Conservation (phyloP, 257 asterid genomes). For the Solanum piurae region DNA sequence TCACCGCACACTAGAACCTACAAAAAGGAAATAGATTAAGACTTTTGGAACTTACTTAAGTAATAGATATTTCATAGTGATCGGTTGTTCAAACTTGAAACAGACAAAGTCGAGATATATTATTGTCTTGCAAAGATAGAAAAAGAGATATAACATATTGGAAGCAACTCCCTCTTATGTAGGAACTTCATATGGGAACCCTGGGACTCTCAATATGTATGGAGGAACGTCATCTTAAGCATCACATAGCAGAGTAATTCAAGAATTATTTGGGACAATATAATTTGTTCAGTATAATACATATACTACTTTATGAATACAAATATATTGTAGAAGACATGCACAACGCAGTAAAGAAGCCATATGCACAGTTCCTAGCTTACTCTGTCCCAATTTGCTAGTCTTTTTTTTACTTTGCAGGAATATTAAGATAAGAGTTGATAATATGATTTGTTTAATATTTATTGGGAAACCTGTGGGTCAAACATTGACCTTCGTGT, state of each 20-base stretch:
- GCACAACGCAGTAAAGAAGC: neutral
- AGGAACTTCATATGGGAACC: neutral
- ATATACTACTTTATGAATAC: neutral
- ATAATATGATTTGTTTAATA: neutral
- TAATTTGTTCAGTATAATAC: neutral
- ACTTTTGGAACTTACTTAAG: neutral
- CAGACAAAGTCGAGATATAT: neutral
- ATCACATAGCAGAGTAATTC: neutral
- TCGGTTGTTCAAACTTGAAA: neutral
- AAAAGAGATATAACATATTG: neutral
- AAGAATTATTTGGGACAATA: neutral
- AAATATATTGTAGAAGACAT: neutral
- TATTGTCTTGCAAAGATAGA: neutral
- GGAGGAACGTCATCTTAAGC: neutral
- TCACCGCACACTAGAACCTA: conserved; percentile 95
- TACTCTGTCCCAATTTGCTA: neutral
- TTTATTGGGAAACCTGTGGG: neutral
- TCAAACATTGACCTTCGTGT: neutral
- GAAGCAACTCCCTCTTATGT: neutral
- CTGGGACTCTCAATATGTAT: neutral
- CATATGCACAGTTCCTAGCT: neutral
- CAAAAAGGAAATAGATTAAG: conserved; percentile 13
- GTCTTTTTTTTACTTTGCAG: neutral
- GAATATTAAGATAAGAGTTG: neutral
- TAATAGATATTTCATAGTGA: neutral